Evolutionary conservation across 192 early-diverging fungal species (phyloP).

Genomic region (Gigaspora rosea): DNA sequence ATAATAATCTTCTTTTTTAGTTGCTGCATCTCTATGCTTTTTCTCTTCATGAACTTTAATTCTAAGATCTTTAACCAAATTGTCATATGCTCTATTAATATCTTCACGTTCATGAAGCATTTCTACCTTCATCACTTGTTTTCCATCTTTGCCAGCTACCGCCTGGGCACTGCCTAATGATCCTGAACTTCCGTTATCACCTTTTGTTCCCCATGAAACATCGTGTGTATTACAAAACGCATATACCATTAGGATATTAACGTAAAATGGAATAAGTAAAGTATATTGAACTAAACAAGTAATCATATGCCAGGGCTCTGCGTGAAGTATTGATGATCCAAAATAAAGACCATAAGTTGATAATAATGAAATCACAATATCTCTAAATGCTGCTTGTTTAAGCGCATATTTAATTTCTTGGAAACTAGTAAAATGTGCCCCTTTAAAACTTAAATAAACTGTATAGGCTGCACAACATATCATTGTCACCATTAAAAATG

Average conservation of each 20-base stretch:
- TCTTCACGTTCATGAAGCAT: slow-evolving; percentile 75
- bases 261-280: slow-evolving; percentile 81
- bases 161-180: slow-evolving; percentile 73
- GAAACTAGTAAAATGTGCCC: slow-evolving; percentile 36
- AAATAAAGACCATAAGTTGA: slow-evolving; percentile 86
- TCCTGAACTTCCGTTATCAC: slow-evolving; percentile 64
- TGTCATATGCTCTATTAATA: slow-evolving; percentile 83
- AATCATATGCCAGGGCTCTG: slow-evolving; percentile 91
- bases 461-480: slow-evolving; percentile 71
- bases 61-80: slow-evolving; percentile 66
- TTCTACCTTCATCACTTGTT: slow-evolving; percentile 69
- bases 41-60: slow-evolving; percentile 46
- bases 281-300: slow-evolving; percentile 87
- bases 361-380: slow-evolving; percentile 77
- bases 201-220: slow-evolving; percentile 94
- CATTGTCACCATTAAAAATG: slow-evolving; percentile 79
- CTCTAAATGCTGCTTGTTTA: slow-evolving; percentile 59
- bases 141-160: slow-evolving; percentile 66
- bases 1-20: slow-evolving; percentile 89
- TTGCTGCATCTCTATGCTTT: slow-evolving; percentile 73
- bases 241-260: slow-evolving; percentile 93
- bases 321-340: slow-evolving; percentile 70
- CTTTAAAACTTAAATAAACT: slow-evolving; percentile 49
- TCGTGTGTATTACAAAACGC: slow-evolving; percentile 96
- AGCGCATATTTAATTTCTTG: slow-evolving; percentile 36